Percentiles rank a stretch among this genome's conserved stretches.
Conservation (phyloP, 2,329 filamentous ascomycete species). For the Endoconidiophora laricicola region DNA sequence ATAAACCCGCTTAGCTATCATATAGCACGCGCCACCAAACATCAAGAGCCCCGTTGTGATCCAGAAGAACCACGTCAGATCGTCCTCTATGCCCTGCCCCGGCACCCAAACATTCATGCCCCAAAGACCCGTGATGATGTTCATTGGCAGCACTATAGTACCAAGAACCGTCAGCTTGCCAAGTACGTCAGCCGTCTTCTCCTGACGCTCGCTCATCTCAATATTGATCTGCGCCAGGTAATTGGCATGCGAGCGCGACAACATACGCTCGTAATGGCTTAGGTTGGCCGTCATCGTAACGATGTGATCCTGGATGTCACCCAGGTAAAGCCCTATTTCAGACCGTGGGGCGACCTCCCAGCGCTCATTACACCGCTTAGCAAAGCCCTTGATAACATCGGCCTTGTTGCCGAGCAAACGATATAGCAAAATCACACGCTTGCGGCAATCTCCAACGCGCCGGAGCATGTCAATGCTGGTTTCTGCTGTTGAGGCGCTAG, state of each 20-base stretch:
- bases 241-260: constrained; percentile 83
- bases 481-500: constrained; percentile 20
- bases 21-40: constrained; percentile 67
- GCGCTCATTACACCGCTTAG: constrained; percentile 93
- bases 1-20: constrained; percentile 71
- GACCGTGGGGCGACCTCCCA: constrained; percentile 91
- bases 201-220: constrained; percentile 92
- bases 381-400: constrained; percentile 97
- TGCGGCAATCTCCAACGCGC: constrained; percentile 81
- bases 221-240: constrained; percentile 99
- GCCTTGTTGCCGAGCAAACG: constrained; percentile 89
- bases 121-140: constrained; percentile 96
- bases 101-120: constrained; percentile 98
- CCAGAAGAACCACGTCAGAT: constrained; percentile 58
- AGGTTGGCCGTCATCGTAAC: constrained; percentile 97
- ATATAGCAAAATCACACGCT: constrained; percentile 94
- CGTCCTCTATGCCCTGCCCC: constrained; percentile 66
- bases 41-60: constrained; percentile 58
- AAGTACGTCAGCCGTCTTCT: constrained; percentile 87
- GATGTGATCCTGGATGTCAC: constrained; percentile 98
- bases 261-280: constrained; percentile 86
- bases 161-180: constrained; percentile 90
- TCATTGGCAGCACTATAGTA: constrained; percentile 96
- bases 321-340: constrained; percentile 93
- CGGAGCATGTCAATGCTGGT: constrained; percentile 69